Evolutionary conservation across 306 rosid genomes (phyloP), one percentile per base, ranked within the genome.

Genomic region (Medicago truncatula): DNA sequence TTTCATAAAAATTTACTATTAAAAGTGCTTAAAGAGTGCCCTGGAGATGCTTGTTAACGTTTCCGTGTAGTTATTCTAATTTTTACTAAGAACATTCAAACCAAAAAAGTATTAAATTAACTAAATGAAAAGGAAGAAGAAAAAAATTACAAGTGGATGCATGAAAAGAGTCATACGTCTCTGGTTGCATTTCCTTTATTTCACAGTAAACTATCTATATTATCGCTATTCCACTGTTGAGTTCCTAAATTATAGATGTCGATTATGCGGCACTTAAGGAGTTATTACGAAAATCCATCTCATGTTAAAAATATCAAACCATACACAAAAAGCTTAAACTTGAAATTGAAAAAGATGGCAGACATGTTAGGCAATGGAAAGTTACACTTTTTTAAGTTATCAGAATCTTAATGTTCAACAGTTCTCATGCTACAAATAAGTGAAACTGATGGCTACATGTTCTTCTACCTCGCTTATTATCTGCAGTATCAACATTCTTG

Each of bases 401-500:
- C 52, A 13, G 14, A 46, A 15, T 46, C 16, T 50, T 15, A n/a
- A 49, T 50, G 57, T 50, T 15, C 20, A 50, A 50, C 52, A 58
- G 49, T n/a, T 67, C 52, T 74, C 70, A 74, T 54, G 80, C 38
- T 43, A 57, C 73, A 78, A 62, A 61, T 18, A 40, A 59, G 76
- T 49, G 17, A 40, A 68, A 60, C 34, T 64, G 49, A 47, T 46
- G 81, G 54, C 78, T 71, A 11, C 18, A 31, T 15, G 43, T 61
- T 61, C 47, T 34, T 39, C 69, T 77, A 57, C 40, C 79, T 65
- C 46, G 28, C 6, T 40, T 62, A 38, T 70, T 23, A 50, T 68
- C 21, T 59, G 57, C 57, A 39, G 23, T 28, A 47, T 65, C 77
- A 64, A 40, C 40, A 72, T 76, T 68, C 70, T 59, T 71, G 86